These are phyloP conservation scores for Nigrograna mackinnonii DNA, from an alignment of 2,329 filamentous ascomycete species.

Conservation along the genomic window DNA sequence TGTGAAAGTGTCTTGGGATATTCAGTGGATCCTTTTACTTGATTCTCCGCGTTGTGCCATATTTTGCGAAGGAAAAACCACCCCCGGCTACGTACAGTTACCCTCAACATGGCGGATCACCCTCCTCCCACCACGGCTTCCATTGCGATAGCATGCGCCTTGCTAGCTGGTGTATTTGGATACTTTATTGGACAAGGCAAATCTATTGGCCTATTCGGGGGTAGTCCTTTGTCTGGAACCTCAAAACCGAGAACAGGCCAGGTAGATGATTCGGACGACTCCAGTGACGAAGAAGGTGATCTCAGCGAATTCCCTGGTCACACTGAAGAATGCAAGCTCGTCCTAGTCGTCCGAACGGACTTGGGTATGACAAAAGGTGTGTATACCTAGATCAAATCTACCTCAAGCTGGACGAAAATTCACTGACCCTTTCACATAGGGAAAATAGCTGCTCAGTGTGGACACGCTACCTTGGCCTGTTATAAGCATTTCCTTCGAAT, in stretches of 20 bases:
- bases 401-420: slow-evolving; percentile 1
- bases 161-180: slow-evolving; percentile 74
- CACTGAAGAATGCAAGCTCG: slow-evolving; percentile 89
- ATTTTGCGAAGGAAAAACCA: no score
- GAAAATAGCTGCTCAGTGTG: slow-evolving; percentile 95
- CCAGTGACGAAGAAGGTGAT: slow-evolving; percentile 33
- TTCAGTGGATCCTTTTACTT: no score
- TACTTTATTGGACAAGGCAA: slow-evolving; percentile 71
- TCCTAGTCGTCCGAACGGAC: slow-evolving; percentile 90
- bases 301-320: slow-evolving; percentile 50
- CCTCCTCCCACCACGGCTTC: slow-evolving; percentile 58
- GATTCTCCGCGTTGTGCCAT: no score
- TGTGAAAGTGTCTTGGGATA: no score
- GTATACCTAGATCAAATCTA: slow-evolving; percentile 17
- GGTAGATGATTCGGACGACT: slow-evolving; percentile 26
- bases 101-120: slow-evolving; percentile 36
- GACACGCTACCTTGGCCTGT: slow-evolving; percentile 95
- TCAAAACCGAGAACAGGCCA: slow-evolving; percentile 14
- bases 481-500: slow-evolving; percentile 78
- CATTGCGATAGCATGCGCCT: slow-evolving; percentile 72
- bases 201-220: slow-evolving; percentile 72
- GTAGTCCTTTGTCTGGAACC: slow-evolving; percentile 48
- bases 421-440: slow-evolving; percentile 56
- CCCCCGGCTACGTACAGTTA: background rate
- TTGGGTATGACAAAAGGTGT: slow-evolving; percentile 96